Evolutionary conservation across 768 basidiomycete genomes (phyloP), one percentile per base, ranked within the genome.

Genomic region (Exidia glandulosa): DNA sequence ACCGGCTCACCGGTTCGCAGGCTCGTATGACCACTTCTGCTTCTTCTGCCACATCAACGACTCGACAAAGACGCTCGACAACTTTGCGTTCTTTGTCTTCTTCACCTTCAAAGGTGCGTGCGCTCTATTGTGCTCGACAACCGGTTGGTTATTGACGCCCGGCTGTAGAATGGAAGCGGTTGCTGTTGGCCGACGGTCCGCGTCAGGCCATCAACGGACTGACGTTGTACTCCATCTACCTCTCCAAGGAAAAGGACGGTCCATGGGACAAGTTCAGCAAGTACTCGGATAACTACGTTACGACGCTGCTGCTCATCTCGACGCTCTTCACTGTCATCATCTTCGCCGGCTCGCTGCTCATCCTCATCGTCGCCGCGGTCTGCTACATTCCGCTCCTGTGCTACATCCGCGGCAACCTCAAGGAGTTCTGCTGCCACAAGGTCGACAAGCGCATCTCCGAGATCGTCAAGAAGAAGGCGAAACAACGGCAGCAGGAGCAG

Each of bases 401-500:
- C 69, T 92, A 95, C 68, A 98, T 99, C 65, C 90, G 89, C 69
- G 96, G 95, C 23, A 99, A 99, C 72, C 75, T 99, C 57, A 99
- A 99, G 87, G 95, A 99, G 79, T 97, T 96, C 74, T 91, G 90
- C 72, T 97, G 94, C 71, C 92, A 98, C 77, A 96, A 97, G 73
- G 92, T 97, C 56, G 95, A 99, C 77, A 97, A 97, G 90, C 93
- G 95, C 63, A 97, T 98, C 66, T 82, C 86, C 60, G 90, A 87
- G 68, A 85, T 97, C 61, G 92, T 98, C 78, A 94, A 90, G 73
- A 87, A 89, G 63, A 87, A 88, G 72, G 87, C 87, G 66, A 88
- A 90, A 68, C 87, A 94, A 67, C 86, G 96, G 33, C 77, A 90
- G 33, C 83, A 81, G 2, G 87, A 88, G 64, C 87, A 89, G 56